Evolutionary conservation across 345 rosid genomes (phyloP), one percentile per base, ranked within the genome.

Genomic region (Aquilaria malaccensis): DNA sequence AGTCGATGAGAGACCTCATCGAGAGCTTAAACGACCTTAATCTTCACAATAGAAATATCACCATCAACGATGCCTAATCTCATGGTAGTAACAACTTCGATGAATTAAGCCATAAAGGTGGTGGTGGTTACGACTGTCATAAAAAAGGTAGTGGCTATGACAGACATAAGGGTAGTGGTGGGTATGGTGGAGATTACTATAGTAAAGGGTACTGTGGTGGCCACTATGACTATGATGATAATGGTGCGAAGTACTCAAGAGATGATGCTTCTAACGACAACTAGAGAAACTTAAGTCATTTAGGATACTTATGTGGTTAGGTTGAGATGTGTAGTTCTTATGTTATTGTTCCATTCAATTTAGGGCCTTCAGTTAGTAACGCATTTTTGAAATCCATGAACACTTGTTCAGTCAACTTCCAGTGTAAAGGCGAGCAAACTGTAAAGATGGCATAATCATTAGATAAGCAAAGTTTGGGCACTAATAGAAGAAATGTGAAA

Each of bases 1-100:
- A 88, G 72, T 45, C 98, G 13, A 76, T 88, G 96, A 76, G 81
- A 68, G 83, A 83, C n/a, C 96, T 96, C 0, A 91, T 91, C 3
- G 91, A 88, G 31, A 88, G 88, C 4, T 88, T 91, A 96, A 84
- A 88, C 55, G 95, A 95, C 0, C 95, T 80, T 70, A 72, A 80
- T 51, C 96, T 91, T 0, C 22, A 22, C 22, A 95, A 91, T 56
- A 95, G 92, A 10, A 81, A 95, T 56, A 84, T 73, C 58, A 84
- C 88, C 15, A 91, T 22, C 22, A 22, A 22, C 22, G 22, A 91
- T 56, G 96, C 96, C 13, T 96, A 86, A 64, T 83, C 94, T 0
- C 94, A 94, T 0, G 80, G 79, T 22, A 66, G 88, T 46, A 77
- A 81, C 0, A 88, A 89, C 0, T 72, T 79, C 0, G 76, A 81